Evolutionary conservation across 2,329 filamentous ascomycete genomes (phyloP), one percentile per base, ranked within the genome.

Genomic region (Colletotrichum horii): DNA sequence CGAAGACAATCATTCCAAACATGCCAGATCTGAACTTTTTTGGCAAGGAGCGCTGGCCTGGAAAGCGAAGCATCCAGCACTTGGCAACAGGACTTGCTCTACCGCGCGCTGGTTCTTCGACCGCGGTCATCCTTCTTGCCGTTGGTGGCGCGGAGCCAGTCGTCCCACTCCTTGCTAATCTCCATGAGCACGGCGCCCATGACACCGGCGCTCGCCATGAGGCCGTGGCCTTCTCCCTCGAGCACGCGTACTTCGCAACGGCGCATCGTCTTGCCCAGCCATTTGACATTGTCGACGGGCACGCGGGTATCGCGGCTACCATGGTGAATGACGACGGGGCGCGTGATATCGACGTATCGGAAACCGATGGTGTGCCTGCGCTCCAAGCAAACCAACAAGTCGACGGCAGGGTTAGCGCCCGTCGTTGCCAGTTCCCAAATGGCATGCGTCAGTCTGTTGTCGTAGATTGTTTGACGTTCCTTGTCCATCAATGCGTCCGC

Each of bases 171-270:
- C 79, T 93, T 93, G 68, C 95, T 94, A 81, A 99, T 98, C 86
- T 99, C 97, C 84, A 95, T 96, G 43, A 99, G 87, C n/a, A 98
- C 94, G 24, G 93, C 93, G 58, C 95, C 95, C 97, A 99, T 99
- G 60, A 98, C 96, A 16, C 89, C 88, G 1, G 97, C 96, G 79
- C 94, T 97, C 1, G 97, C 97, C 97, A 99, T 99, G 28, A 99
- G 87, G 0, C 97, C 96, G 82, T 99, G 97, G 4, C 96, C 95
- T 83, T 99, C 96, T 8, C 95, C 95, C 79, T 98, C 94, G 4
- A 99, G 88, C 7, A 98, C 92, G 7, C 96, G 89, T 16, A 99
- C 95, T 83, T 98, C 97, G 83, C 96, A 98, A 64, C 95, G 90
- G 34, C 94, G 92, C 96, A 99, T 98, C 56, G 94, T 94, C 84